Percentiles rank a stretch among this genome's conserved stretches.
Evolutionary conservation across 441 rosid genomes (phyloP).

Genomic region (Pelargonium citronellum): DNA sequence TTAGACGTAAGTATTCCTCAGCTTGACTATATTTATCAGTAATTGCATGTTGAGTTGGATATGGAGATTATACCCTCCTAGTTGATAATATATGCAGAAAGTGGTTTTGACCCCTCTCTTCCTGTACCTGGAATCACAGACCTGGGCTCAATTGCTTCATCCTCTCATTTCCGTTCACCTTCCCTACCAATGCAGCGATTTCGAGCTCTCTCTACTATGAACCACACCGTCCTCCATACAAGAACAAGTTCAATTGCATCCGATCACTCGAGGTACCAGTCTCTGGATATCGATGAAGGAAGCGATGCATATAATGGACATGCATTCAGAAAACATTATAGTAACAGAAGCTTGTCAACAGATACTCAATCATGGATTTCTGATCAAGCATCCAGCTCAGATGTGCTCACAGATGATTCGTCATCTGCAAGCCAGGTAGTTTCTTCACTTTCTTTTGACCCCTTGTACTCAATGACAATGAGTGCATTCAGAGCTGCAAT

Average conservation of each 20-base stretch:
- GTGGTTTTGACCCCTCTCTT: conserved; percentile 7
- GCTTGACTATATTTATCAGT: not conserved
- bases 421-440: conserved; percentile 44
- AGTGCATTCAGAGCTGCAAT: not conserved
- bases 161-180: conserved; percentile 29
- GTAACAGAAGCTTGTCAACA: conserved; percentile 38
- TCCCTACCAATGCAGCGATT: conserved; percentile 41
- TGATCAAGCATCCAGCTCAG: conserved; percentile 53
- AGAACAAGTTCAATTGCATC: conserved; percentile 31
- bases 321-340: conserved; percentile 37
- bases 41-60: not conserved
- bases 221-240: conserved; percentile 26
- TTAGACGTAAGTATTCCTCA: no score
- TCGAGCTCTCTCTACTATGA: conserved; percentile 44
- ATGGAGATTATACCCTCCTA: not conserved
- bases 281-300: conserved; percentile 38
- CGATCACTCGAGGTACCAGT: conserved; percentile 32
- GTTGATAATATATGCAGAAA: conserved; percentile 7
- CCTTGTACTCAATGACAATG: not conserved
- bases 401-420: conserved; percentile 37
- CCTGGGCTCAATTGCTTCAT: conserved; percentile 27
- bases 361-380: conserved; percentile 44
- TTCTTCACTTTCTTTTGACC: conserved; percentile 15
- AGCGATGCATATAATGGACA: conserved; percentile 32
- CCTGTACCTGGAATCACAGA: conserved; percentile 31